A percentile compares a stretch with the other conserved stretches of the same genome.
Conservation (phyloP, 2,329 filamentous ascomycete species). For the Coniella lustricola region DNA sequence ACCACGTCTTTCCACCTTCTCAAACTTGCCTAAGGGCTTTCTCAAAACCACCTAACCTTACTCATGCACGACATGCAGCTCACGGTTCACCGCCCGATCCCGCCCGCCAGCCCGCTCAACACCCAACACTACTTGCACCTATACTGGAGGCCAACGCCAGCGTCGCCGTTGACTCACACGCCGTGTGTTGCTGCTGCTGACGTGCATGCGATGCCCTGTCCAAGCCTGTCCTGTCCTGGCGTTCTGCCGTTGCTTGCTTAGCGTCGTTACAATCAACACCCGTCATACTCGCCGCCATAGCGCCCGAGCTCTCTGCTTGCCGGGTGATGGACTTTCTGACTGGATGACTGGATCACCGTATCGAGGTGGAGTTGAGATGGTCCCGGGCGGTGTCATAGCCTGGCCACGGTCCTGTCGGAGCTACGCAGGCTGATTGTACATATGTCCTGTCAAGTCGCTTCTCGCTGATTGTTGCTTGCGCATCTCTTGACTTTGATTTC, state of each 20-base stretch:
- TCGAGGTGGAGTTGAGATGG: background rate
- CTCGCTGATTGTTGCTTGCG: background rate
- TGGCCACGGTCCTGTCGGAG: no score
- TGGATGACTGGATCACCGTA: background rate
- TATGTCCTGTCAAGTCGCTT: background rate
- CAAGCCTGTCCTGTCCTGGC: background rate
- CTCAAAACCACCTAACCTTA: background rate
- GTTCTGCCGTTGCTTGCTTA: background rate
- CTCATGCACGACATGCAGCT: no score
- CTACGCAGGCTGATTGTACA: no score
- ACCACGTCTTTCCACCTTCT: conserved; percentile 8
- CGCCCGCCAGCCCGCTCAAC: background rate
- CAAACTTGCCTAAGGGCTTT: conserved; percentile 13
- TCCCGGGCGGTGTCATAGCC: no score
- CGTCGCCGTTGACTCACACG: conserved; percentile 6
- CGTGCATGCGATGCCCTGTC: background rate
- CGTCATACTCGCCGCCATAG: no score
- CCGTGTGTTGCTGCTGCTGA: background rate
- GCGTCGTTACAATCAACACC: no score
- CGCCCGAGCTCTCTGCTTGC: no score
- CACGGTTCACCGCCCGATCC: background rate
- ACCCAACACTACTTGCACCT: no score
- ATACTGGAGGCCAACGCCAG: background rate
- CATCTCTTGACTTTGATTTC: no score
- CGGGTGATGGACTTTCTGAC: no score